Conservation (phyloP, 371 early-diverging fungal genomes). For the Syncephalastrum sp. region DNA sequence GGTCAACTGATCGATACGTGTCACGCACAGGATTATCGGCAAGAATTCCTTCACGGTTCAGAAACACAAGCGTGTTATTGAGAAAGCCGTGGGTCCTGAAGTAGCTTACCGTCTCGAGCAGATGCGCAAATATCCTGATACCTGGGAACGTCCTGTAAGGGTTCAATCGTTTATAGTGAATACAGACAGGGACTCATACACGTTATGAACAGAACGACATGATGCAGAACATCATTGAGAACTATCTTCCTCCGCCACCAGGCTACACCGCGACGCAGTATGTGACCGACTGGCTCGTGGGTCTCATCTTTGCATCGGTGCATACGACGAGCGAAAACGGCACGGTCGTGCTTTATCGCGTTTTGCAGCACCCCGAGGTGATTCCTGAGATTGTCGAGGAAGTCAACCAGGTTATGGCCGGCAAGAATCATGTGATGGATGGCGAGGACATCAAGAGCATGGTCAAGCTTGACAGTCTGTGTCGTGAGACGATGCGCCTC, state of each 20-base stretch:
- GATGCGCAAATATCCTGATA: neutral
- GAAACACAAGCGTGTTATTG: neutral
- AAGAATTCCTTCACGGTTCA: conserved; percentile 1
- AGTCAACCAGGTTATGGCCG: conserved; percentile 28
- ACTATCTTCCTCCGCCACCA: neutral
- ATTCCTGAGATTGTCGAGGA: conserved; percentile 42
- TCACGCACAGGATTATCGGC: conserved; percentile 9
- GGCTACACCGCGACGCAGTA: conserved; percentile 4
- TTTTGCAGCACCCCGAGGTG: conserved; percentile 41
- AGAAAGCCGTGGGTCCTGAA: conserved; percentile 6
- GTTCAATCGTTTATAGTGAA: neutral
- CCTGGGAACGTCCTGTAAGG: conserved; percentile 17
- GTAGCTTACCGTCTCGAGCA: conserved; percentile 3
- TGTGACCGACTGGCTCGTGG: conserved; percentile 16
- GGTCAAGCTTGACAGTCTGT: conserved; percentile 48
- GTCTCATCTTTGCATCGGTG: conserved; percentile 38
- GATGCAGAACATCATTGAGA: conserved; percentile 23
- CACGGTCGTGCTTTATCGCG: conserved; percentile 34
- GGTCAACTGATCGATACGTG: neutral
- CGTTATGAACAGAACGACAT: conserved; percentile 15
- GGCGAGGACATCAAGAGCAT: conserved; percentile 29
- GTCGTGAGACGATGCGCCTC: conserved; percentile 44
- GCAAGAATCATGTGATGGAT: neutral
- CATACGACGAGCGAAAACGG: conserved; percentile 39
- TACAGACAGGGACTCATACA: neutral